Conservation (phyloP, 1,284 basidiomycete genomes). For the Irpex lacteus region DNA sequence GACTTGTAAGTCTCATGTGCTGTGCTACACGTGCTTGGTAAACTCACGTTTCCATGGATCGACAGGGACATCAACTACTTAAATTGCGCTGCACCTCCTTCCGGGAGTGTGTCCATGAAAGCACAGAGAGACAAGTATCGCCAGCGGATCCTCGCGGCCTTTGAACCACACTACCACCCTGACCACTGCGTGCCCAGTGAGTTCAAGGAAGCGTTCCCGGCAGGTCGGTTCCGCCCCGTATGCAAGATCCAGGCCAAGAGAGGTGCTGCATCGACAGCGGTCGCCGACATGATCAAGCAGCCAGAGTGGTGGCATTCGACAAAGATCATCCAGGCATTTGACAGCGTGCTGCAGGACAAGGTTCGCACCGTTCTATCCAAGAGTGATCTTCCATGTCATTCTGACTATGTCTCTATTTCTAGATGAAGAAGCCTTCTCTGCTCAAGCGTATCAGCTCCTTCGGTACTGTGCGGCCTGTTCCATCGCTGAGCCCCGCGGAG, state of each 20-base stretch:
- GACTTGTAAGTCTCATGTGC: constrained; percentile 66
- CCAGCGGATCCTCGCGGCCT: constrained; percentile 71
- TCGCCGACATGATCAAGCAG: constrained; percentile 82
- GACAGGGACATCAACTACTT: constrained; percentile 87
- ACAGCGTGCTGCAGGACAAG: constrained; percentile 84
- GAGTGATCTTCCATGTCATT: constrained; percentile 12
- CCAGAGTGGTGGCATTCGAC: constrained; percentile 94
- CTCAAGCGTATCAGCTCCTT: constrained; percentile 84
- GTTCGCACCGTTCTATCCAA: constrained; percentile 45
- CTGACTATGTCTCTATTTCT: constrained; percentile 13
- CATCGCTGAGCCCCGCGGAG: constrained; percentile 75
- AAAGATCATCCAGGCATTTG: constrained; percentile 86
- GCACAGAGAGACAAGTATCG: constrained; percentile 84
- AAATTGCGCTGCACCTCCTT: constrained; percentile 76
- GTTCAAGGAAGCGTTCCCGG: constrained; percentile 94
- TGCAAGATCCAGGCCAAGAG: constrained; percentile 84
- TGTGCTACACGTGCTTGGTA: constrained; percentile 1
- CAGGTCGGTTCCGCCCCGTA: constrained; percentile 79
- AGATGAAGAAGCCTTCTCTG: constrained; percentile 88
- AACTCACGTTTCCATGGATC: neutral
- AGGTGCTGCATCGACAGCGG: constrained; percentile 73
- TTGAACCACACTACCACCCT: constrained; percentile 83
- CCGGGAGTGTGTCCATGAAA: constrained; percentile 77
- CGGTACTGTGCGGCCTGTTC: constrained; percentile 66
- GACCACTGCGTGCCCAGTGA: constrained; percentile 84